Evolutionary conservation across 176 grass and related monocot genomes (phyloP), one percentile per base, ranked within the genome.

Genomic region (Tillandsia fasciculata): DNA sequence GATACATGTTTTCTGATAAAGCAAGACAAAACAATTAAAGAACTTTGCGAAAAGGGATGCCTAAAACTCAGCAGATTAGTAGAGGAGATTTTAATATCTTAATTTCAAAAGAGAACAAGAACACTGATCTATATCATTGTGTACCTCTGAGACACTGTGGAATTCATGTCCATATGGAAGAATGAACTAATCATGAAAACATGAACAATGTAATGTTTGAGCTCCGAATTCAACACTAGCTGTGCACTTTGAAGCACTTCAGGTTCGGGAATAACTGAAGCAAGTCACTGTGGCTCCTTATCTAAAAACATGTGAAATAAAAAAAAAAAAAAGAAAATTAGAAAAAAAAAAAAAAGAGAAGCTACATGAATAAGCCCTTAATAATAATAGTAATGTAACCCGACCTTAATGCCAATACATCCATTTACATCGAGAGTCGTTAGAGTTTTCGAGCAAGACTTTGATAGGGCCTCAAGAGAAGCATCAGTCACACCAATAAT

Each of bases 381-480:
- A 22, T 28, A 27, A 12, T 12, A 3, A 54, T 15, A 67, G 26
- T 50, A 0, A 73, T 0, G 64, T 0, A 50, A 73, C 54, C 10
- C 50, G 63, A 96, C 92, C 86, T 89, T 89, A 86, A 96, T 87
- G 56, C 83, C 89, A 51, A 73, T 64, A 72, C 92, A 96, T 15
- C 92, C 92, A 85, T 96, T 92, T 75, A 96, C 83, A 76, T 92
- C 92, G 2, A 92, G 92, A 56, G 88, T 96, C 24, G 80, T 92
- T 48, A 96, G 88, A 65, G 67, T 85, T 63, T 54, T 70, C 15
- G 81, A 79, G 56, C 86, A 92, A 52, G 61, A 82, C 74, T 92
- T 83, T 20, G 88, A 89, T 61, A 96, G 77, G 67, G 79, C 83
- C 64, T 96, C 79, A 20, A 92, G 70, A n/a, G 81, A 89, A 26